Percentiles rank a stretch among this genome's conserved stretches.
Evolutionary conservation across 768 basidiomycete species (phyloP).

Genomic region (Clathrus columnatus): DNA sequence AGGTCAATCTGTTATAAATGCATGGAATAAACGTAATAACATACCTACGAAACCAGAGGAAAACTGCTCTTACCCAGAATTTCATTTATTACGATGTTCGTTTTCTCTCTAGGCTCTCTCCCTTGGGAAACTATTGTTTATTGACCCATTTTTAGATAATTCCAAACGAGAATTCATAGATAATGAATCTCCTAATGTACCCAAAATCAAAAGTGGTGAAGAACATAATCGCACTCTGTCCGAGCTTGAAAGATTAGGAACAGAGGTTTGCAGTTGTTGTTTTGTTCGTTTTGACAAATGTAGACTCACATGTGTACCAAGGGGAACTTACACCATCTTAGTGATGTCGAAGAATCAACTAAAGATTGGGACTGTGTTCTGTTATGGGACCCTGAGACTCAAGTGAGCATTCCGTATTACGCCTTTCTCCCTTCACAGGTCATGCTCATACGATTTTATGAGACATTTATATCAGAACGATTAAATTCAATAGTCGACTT

Average conservation of each 20-base stretch:
- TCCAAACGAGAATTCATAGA: constrained; percentile 72
- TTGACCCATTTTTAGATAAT: constrained; percentile 40
- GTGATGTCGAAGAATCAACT: constrained; percentile 46
- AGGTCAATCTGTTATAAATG: constrained; percentile 5
- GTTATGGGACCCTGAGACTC: constrained; percentile 68
- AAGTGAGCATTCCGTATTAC: constrained; percentile 35
- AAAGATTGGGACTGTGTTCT: constrained; percentile 71
- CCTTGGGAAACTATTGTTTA: neutral
- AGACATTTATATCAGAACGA: constrained; percentile 74
- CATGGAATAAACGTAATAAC: constrained; percentile 7
- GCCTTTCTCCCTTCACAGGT: neutral
- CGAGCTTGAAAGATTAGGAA: constrained; percentile 59
- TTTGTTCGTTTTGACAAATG: neutral
- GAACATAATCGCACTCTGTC: constrained; percentile 35
- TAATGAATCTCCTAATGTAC: constrained; percentile 49
- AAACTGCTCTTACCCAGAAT: constrained; percentile 9
- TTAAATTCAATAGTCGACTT: constrained; percentile 55
- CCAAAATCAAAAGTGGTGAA: constrained; percentile 44
- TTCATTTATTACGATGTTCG: constrained; percentile 7
- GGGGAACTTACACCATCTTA: constrained; percentile 46
- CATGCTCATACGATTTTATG: constrained; percentile 14
- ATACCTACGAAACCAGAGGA: constrained; percentile 5
- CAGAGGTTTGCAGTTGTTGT: constrained; percentile 39
- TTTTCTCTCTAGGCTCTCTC: neutral
- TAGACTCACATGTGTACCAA: no score